Base-by-base conservation (phyloP, 2,329 filamentous ascomycete species). In the Diatrype stigma region DNA sequence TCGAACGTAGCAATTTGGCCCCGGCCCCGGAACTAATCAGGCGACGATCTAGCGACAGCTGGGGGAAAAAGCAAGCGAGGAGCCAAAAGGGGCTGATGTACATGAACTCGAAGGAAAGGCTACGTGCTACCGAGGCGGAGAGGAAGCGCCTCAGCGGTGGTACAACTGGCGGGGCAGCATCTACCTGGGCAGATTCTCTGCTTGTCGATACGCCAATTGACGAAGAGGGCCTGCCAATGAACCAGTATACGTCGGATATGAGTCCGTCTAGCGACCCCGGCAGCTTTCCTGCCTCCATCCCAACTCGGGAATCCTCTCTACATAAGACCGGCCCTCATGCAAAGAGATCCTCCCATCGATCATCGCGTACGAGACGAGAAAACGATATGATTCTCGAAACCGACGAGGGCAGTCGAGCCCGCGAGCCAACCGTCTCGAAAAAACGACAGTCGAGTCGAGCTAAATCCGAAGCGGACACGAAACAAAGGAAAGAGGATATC, bases 41-140 rank as follows among this genome's bases (percentile, higher is more conserved):
- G 48, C 73, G 80, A 60, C 70, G 73, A 40, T 85, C 82, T 2
- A 73, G 77, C 55, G 83, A 86, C 59, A 85, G 80, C 64, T 86
- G 82, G 81, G 78, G 79, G 19, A 80, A 73, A 64, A 85, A 81
- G 63, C 70, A 76, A 38, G 67, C 67, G 2, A 75, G 82, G 26
- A 72, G 71, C 51, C 68, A 79, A 54, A 81, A 79, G 63, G 80
- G 84, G 3, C 69, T 89, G 61, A 84, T 85, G 79, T 88, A 89
- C 62, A 89, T 87, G 84, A 84, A 79, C 70, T 89, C 86, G 44
- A 85, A 81, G 63, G 86, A 90, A 65, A 76, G 78, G 28, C 70
- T 89, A 44, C 77, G 80, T 44, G 81, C 84, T 47, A 83, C 77
- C 56, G 84, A 87, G 55, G 70, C 70, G 3, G 84, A 87, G 56